A percentile compares a stretch with the other conserved stretches of the same genome.
phyloP scores from a whole-genome alignment of 2,329 filamentous ascomycete genomes.

The Didymella exigua region DNA sequence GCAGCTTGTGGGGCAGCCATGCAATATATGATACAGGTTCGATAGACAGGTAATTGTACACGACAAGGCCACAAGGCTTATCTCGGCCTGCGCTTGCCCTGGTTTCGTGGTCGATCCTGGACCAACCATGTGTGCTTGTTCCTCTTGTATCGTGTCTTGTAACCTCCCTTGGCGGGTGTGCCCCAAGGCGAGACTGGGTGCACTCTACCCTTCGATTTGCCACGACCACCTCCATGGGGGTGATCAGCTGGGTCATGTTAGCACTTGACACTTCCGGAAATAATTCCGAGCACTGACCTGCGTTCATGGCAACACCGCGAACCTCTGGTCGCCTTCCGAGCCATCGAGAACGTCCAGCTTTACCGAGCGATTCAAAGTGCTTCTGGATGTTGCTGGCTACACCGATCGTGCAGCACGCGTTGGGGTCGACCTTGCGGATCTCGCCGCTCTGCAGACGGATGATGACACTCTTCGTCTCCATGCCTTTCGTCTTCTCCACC shows the following conservation, averaged over 20 bases:
- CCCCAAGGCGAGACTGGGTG: slow-evolving; percentile 97
- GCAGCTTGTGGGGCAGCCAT: slow-evolving; percentile 12
- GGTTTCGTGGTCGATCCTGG: slow-evolving; percentile 80
- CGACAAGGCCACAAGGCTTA: slow-evolving; percentile 22
- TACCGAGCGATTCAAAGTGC: slow-evolving; percentile 89
- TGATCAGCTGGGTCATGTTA: slow-evolving; percentile 70
- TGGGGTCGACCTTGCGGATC: slow-evolving; percentile 83
- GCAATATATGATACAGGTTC: slow-evolving; percentile 28
- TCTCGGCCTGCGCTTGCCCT: slow-evolving; percentile 74
- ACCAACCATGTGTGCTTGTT: slow-evolving; percentile 95
- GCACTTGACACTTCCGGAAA: slow-evolving; percentile 1
- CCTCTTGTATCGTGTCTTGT: slow-evolving; percentile 87
- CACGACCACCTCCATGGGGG: slow-evolving; percentile 97
- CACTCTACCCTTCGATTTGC: slow-evolving; percentile 98
- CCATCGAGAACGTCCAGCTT: slow-evolving; percentile 93
- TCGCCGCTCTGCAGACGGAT: slow-evolving; percentile 92
- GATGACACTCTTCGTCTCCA: slow-evolving; percentile 78
- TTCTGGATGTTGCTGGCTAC: slow-evolving; percentile 92
- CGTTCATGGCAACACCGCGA: slow-evolving; percentile 98
- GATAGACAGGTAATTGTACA: slow-evolving; percentile 26
- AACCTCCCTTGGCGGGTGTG: slow-evolving; percentile 83
- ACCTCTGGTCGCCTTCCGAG: slow-evolving; percentile 93
- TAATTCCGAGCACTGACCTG: slow-evolving; percentile 59
- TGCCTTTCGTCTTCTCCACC: slow-evolving; percentile 60
- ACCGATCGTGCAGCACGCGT: slow-evolving; percentile 93